Percentiles rank a stretch among this genome's conserved stretches.
These are phyloP conservation scores for Cyberlindnera suaveolens DNA, from an alignment of 805 yeast species.

Conservation along the genomic window DNA sequence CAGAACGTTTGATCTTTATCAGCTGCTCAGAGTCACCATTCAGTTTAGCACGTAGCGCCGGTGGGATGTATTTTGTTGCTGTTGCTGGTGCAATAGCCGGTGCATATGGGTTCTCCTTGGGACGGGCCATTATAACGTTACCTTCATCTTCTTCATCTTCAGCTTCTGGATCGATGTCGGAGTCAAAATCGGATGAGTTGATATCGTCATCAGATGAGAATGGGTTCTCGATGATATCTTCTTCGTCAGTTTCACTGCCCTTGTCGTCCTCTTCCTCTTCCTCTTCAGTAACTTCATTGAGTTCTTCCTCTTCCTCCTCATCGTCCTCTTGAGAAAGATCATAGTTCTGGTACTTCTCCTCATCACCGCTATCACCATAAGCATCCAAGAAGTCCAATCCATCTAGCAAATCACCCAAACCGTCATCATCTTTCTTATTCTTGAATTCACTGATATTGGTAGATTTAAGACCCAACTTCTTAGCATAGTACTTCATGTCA, in stretches of 20 bases:
- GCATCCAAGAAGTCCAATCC: conserved; percentile 44
- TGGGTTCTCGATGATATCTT: conserved; percentile 25
- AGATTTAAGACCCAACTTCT: conserved; percentile 65
- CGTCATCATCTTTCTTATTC: conserved; percentile 60
- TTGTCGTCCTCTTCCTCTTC: conserved; percentile 21
- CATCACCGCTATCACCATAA: conserved; percentile 26
- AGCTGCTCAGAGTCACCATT: conserved; percentile 38
- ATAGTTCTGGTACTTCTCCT: conserved; percentile 15
- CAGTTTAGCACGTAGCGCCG: conserved; percentile 63
- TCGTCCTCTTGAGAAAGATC: neutral
- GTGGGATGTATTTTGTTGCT: conserved; percentile 67
- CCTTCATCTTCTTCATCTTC: conserved; percentile 26
- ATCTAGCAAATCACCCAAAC: conserved; percentile 75
- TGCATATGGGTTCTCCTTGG: conserved; percentile 67
- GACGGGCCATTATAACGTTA: conserved; percentile 27
- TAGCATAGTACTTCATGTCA: conserved; percentile 79
- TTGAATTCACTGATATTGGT: conserved; percentile 40
- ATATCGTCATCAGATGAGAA: conserved; percentile 37
- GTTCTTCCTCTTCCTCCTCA: conserved; percentile 11
- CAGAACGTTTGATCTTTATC: conserved; percentile 45
- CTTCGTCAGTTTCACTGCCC: conserved; percentile 23
- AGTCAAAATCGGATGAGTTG: conserved; percentile 37
- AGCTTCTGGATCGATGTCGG: conserved; percentile 31
- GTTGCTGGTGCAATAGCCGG: conserved; percentile 42
- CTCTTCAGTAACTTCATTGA: conserved; percentile 22